A percentile compares a stretch with the other conserved stretches of the same genome.
phyloP scores from a whole-genome alignment of 2,329 filamentous ascomycete species.

The Chaetomium sp. region DNA sequence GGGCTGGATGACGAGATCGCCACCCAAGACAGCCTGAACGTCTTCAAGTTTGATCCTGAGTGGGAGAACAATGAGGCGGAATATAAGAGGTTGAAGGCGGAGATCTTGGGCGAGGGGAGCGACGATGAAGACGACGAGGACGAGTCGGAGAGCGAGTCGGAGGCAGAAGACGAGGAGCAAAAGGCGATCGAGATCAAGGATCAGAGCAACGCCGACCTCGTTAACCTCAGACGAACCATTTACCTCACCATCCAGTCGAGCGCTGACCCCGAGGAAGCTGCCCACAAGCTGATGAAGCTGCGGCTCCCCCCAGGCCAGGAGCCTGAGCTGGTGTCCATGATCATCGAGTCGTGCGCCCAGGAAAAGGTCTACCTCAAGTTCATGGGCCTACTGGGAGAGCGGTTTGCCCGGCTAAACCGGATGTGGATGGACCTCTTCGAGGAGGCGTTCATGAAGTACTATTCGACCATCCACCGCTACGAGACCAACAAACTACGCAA shows the following conservation, averaged over 20 bases:
- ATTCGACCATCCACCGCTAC: constrained; percentile 95
- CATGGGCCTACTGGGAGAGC: constrained; percentile 89
- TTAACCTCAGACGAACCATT: constrained; percentile 90
- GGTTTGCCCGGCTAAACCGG: constrained; percentile 93
- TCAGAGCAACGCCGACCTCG: constrained; percentile 92
- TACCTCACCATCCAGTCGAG: constrained; percentile 98
- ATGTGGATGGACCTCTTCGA: constrained; percentile 95
- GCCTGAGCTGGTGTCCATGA: constrained; percentile 90
- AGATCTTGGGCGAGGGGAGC: constrained; percentile 92
- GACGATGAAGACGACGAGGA: constrained; percentile 74
- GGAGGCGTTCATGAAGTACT: constrained; percentile 86
- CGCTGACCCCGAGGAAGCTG: constrained; percentile 93
- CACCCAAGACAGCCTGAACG: constrained; percentile 83
- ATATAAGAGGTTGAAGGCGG: constrained; percentile 86
- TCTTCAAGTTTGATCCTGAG: constrained; percentile 91
- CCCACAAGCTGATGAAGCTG: constrained; percentile 95
- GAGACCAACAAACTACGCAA: constrained; percentile 95
- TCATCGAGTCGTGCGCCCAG: constrained; percentile 95
- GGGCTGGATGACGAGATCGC: constrained; percentile 83
- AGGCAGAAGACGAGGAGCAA: constrained; percentile 73
- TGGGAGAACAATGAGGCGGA: constrained; percentile 90
- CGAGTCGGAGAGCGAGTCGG: constrained; percentile 67
- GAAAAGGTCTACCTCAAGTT: constrained; percentile 98
- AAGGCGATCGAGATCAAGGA: constrained; percentile 95
- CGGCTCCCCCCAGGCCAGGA: constrained; percentile 85